These are phyloP conservation scores for Luvunga scandens DNA, from an alignment of 345 rosid genomes.

Conservation along the genomic window DNA sequence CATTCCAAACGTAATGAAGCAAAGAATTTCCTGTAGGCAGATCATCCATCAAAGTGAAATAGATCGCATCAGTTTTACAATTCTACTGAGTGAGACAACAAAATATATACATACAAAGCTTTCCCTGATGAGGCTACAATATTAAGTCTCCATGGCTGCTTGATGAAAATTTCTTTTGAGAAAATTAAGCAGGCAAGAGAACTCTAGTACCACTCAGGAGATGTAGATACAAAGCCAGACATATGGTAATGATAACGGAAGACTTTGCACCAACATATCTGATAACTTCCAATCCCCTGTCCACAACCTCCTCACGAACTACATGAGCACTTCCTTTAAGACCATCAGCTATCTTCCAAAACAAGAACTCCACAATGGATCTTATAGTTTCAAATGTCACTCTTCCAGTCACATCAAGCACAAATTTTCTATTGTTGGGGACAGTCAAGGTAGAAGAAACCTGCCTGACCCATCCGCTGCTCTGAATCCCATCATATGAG, in stretches of 20 bases:
- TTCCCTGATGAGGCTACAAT: neutral
- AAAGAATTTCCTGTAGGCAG: constrained; percentile 8
- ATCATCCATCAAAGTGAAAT: neutral
- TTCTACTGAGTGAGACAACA: constrained; percentile 7
- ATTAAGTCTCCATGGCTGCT: constrained; percentile 10
- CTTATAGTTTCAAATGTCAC: constrained; percentile 73
- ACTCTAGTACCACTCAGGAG: constrained; percentile 44
- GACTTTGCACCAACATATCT: constrained; percentile 71
- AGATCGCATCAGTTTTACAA: neutral
- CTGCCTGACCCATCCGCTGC: constrained; percentile 48
- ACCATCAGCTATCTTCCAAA: constrained; percentile 62
- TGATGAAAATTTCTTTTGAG: neutral
- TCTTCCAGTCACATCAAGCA: constrained; percentile 91
- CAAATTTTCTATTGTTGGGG: constrained; percentile 73
- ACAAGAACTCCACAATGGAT: constrained; percentile 53
- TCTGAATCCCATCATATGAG: constrained; percentile 29
- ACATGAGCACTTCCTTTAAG: constrained; percentile 44
- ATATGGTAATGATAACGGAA: constrained; percentile 64
- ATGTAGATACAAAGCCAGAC: constrained; percentile 77
- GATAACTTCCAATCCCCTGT: constrained; percentile 62
- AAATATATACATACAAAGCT: constrained; percentile 7
- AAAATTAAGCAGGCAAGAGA: constrained; percentile 43
- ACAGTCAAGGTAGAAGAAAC: constrained; percentile 61
- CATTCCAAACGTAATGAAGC: neutral
- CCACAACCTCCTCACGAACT: constrained; percentile 55